These are phyloP conservation scores for Rusavskia elegans DNA, from an alignment of 495 filamentous ascomycete species.

Conservation along the genomic window DNA sequence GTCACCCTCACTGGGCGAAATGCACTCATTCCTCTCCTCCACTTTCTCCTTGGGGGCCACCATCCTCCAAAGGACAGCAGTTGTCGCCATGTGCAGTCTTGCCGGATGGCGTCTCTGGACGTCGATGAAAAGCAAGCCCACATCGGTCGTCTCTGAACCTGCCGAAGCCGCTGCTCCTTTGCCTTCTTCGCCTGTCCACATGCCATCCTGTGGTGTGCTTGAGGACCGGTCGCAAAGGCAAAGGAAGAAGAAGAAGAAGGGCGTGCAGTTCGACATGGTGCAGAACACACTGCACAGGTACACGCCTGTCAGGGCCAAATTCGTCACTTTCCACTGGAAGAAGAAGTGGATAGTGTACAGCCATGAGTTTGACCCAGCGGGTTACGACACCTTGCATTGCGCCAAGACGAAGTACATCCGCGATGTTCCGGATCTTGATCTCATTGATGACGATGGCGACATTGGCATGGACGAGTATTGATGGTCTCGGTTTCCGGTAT, in stretches of 20 bases:
- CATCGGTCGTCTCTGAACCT: not conserved
- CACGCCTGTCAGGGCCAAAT: not conserved
- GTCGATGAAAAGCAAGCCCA: not conserved
- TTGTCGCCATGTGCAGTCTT: not conserved
- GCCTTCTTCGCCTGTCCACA: not conserved
- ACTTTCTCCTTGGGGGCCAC: not conserved
- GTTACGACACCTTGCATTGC: not conserved
- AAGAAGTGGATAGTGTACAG: not conserved
- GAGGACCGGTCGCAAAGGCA: not conserved
- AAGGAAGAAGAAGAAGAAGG: not conserved
- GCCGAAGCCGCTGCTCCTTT: not conserved
- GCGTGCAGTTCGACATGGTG: not conserved
- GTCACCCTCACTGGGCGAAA: not conserved
- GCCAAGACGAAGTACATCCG: not conserved
- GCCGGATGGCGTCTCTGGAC: not conserved
- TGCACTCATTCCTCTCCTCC: not conserved
- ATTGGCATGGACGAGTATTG: not conserved
- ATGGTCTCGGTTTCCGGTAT: not conserved
- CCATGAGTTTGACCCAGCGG: not conserved
- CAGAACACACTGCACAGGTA: not conserved
- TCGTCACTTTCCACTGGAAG: not conserved
- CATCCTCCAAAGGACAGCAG: not conserved
- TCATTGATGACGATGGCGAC: not conserved
- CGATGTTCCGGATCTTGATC: not conserved
- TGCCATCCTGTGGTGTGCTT: not conserved